Evolutionary conservation across 306 rosid genomes (phyloP), one percentile per base, ranked within the genome.

Genomic region (Vigna unguiculata): DNA sequence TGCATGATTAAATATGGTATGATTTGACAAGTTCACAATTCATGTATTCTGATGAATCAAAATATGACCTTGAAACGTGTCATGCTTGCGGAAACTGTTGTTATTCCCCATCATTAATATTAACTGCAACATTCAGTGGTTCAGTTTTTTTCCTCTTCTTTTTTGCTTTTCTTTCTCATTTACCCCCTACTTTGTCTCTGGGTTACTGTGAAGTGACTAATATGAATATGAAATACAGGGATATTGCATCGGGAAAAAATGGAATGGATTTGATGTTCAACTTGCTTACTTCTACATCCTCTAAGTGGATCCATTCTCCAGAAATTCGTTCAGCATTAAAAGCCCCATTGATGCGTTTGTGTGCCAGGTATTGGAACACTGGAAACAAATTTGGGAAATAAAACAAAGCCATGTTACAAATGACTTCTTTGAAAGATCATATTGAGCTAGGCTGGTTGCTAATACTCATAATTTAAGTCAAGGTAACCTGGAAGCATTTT

Each of bases 201-300:
- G 34, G 46, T 71, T 61, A 66, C 30, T 71, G 28, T 59, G 64
- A 9, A 54, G 43, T 54, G 74, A 63, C 46, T 53, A 75, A 87
- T 64, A 32, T 68, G 45, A 71, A 36, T 64, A 55, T 78, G 78
- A 70, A 38, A 64, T 79, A 80, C 91, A 94, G 97, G 78, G 91
- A 88, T 58, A 62, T 85, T 76, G 84, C 78, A 64, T 55, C 66
- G 0, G 98, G 97, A 74, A 82, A 78, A 77, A 84, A 77, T 28
- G 96, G 97, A 76, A 89, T 87, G 97, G 93, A 90, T 74, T 85
- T 87, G 82, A 65, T 91, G 91, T 48, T 87, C 72, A 89, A 83
- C 80, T 86, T 91, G 83, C 87, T 94, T 75, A 89, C 91, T 74
- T 87, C 96, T 75, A 71, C 83, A 64, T 84, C 92, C 80, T 83